These are phyloP conservation scores for Neurospora hispaniola DNA, from an alignment of 495 filamentous ascomycete species.

Conservation along the genomic window DNA sequence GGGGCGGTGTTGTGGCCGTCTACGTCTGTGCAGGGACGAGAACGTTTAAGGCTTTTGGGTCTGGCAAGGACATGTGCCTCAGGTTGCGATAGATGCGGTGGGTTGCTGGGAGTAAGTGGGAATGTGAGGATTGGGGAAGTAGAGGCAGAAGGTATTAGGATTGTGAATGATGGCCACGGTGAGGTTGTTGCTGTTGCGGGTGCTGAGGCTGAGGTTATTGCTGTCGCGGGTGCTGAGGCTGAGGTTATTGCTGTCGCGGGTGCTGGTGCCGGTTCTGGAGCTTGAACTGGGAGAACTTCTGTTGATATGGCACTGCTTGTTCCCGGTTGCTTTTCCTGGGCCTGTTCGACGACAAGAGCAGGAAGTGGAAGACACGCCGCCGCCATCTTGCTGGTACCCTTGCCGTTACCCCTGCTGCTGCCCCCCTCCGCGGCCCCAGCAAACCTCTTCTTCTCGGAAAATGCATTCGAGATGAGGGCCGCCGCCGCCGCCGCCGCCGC, in stretches of 20 bases:
- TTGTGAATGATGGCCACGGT: neutral
- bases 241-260: neutral
- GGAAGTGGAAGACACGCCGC: neutral
- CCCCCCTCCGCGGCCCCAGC: neutral
- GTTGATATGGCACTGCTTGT: neutral
- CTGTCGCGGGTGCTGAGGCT: no score
- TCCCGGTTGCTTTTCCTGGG: neutral
- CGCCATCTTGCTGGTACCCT: neutral
- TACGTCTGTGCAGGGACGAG: constrained; percentile 48
- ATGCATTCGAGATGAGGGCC: neutral
- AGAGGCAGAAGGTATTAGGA: neutral
- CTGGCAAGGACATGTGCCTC: neutral
- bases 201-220: neutral
- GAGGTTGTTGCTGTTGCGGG: neutral
- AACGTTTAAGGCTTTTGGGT: constrained; percentile 38
- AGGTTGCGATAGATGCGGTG: neutral
- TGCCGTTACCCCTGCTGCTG: no score
- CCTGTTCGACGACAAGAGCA: neutral
- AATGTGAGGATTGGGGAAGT: constrained; percentile 12
- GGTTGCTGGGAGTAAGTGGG: constrained; percentile 1
- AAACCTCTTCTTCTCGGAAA: neutral
- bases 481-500: neutral
- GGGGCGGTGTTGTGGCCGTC: constrained; percentile 45
- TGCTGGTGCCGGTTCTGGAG: neutral
- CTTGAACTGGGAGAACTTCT: neutral